Base-by-base conservation (phyloP, 257 asterid genomes). In the Anisodus acutangulus region DNA sequence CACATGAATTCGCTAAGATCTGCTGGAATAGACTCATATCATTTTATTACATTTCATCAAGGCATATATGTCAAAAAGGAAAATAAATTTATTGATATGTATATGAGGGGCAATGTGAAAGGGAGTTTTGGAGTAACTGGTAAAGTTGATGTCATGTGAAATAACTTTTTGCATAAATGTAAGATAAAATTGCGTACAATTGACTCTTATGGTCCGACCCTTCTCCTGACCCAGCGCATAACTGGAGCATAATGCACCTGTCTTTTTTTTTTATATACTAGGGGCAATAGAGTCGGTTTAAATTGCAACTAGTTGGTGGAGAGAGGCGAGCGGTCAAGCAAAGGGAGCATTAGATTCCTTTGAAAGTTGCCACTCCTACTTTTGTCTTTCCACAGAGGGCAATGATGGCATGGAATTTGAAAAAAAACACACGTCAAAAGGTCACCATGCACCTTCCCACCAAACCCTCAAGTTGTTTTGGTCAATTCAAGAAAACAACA, bases 271-370 rank as follows among this genome's bases (percentile, higher is more conserved):
- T 31, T 31, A 31, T 26, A 26, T 22, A 22, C 26, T 0, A 22
- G 26, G 26, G 26, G 26, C 26, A 22, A 22, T 22, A 22, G 26
- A 22, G 0, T 22, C 26, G 26, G 26, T 22, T 22, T 22, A 22
- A 22, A 22, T 22, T 22, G 26, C 84, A 51, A 15, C 70, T 59
- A 26, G 57, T 43, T 3, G 54, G 54, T 49, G 54, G 11, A 49
- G 10, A 45, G 49, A 41, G 45, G 9, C 51, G 5, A 70, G 45
- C 22, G 45, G 13, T 39, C 19, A 81, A 39, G 41, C 41, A 80
- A n/a, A 60, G 39, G 55, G 41, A 60, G 72, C 72, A 81, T 81
- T 62, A 78, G 81, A 78, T 81, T 81, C 60, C 70, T 19, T 81
- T 35, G 13, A 62, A 81, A 59, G 71, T 81, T 81, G 47, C 3